Percentiles rank a stretch among this genome's conserved stretches.
phyloP scores from a whole-genome alignment of 2,329 filamentous ascomycete species.

The Chrysosporium queenslandicum region DNA sequence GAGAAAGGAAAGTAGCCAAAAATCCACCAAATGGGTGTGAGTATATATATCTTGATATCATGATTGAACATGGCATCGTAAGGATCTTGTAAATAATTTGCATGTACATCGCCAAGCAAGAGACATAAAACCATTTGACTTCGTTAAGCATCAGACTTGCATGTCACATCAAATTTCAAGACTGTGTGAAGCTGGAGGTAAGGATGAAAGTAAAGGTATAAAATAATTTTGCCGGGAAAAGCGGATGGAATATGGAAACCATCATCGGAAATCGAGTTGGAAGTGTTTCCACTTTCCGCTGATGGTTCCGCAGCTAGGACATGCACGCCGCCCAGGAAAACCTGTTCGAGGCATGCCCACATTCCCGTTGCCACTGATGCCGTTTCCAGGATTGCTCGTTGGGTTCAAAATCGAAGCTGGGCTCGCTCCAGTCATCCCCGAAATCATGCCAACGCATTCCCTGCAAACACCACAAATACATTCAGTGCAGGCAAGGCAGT shows the following conservation, averaged over 20 bases:
- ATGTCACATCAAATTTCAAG: not conserved
- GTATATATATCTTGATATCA: constrained; percentile 2
- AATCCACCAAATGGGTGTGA: not conserved
- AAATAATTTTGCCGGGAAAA: not conserved
- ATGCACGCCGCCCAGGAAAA: constrained; percentile 33
- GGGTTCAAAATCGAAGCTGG: constrained; percentile 29
- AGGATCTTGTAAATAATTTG: not conserved
- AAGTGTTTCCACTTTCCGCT: constrained; percentile 42
- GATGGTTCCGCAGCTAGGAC: constrained; percentile 38
- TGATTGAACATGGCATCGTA: not conserved
- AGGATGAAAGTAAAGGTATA: not conserved
- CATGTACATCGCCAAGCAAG: not conserved
- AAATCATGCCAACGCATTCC: constrained; percentile 57
- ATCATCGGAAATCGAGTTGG: constrained; percentile 40
- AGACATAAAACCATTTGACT: not conserved
- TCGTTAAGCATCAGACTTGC: constrained; percentile 4
- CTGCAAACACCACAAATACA: constrained; percentile 90
- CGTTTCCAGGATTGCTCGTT: constrained; percentile 25
- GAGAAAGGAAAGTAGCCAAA: not conserved
- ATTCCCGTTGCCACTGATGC: constrained; percentile 21
- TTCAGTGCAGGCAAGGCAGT: constrained; percentile 89
- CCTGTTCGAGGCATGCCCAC: constrained; percentile 26
- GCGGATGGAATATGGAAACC: constrained; percentile 2
- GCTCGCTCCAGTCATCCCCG: constrained; percentile 25
- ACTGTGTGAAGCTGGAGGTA: not conserved